Evolutionary conservation across 2,329 filamentous ascomycete species (phyloP), one percentile per base, ranked within the genome.

Genomic region (Colletotrichum musicola): DNA sequence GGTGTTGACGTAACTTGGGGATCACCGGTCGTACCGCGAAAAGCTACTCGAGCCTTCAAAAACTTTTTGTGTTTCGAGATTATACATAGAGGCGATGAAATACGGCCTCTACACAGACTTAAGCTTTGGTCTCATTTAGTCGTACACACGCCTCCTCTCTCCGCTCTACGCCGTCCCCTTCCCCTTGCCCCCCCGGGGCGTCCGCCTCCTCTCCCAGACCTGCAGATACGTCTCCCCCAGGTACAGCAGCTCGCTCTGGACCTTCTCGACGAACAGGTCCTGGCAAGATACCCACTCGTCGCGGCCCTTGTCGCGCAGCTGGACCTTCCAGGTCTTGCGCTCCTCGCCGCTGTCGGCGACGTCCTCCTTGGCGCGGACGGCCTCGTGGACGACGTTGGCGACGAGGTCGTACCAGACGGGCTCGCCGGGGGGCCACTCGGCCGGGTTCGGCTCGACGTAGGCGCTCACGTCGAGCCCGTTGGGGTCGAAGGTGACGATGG

Each of bases 391-490:
- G 71, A 99, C 92, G 80, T 99, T 99, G 63, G 95, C 95, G 6
- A 98, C 94, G 16, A 99, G 88, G 78, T 99, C 96, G 80, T 99
- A 99, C 84, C 92, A 90, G 73, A 98, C 93, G 1, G 95, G 94
- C 77, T 97, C 94, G 2, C 92, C 89, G 0, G 89, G 88, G 0
- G 90, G 87, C 78, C 92, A 89, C 44, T 92, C 77, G 5, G 85
- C 81, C 0, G 93, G 92, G 75, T 95, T 93, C 0, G 95, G 95
- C 81, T 98, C 94, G 13, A 97, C 94, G 75, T 96, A 98, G 0
- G 95, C 94, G 5, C 90, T 87, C 84, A 98, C 91, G 78, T 99
- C 94, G 9, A 99, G 89, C 49, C 91, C 76, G 69, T 91, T 88
- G 4, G 93, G 92, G 72, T 95, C 93, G 80, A 98, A 99, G 0